Base-by-base conservation (phyloP, 2,329 filamentous ascomycete genomes). In the Hymenoscyphus linearis region DNA sequence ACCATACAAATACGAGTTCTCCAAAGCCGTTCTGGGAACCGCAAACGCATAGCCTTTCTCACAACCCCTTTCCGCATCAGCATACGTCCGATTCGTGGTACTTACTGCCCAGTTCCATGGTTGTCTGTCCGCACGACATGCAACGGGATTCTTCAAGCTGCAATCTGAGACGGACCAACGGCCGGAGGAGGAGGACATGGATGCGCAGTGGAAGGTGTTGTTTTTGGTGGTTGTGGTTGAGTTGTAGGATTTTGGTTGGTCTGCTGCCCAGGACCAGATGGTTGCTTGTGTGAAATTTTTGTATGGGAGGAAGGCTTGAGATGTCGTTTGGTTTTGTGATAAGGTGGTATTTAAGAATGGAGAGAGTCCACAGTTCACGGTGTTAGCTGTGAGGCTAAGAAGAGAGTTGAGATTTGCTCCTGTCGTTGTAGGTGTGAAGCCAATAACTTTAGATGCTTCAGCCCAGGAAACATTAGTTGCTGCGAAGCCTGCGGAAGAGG, bases 151-250 rank as follows among this genome's bases (percentile, higher is more conserved):
- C 10, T 74, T 71, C 37, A 77, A 69, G 4, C 73, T 75, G 72
- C 86, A 89, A 69, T 86, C 79, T 13, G 77, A 74, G 5, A 82
- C 80, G 56, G 77, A 76, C 86, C 85, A 89, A 60, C 76, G 80
- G n/a, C 83, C 84, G 1, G 77, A 74, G 63, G 82, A 77, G 64
- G 85, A 76, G 6, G 59, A 65, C 1, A 65, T 36, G 5, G 81
- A 75, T 13, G 85, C 84, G 70, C 86, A 89, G 58, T 83, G 81
- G 57, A 78, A 74, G 35, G 73, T 71, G 18, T 50, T 50, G 10
- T 18, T 50, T 22, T 50, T 50, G 13, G 13, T 50, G 2, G 70
- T 69, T 7, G 68, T 65, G 3, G 77, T 77, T 37, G 72, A 73
- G 62, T 83, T 83, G 10, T 50, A 22, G 4, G n/a, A 50, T 35